A percentile compares a stretch with the other conserved stretches of the same genome.
Conservation (phyloP, 2,329 filamentous ascomycete genomes). For the Colletotrichum melonis region DNA sequence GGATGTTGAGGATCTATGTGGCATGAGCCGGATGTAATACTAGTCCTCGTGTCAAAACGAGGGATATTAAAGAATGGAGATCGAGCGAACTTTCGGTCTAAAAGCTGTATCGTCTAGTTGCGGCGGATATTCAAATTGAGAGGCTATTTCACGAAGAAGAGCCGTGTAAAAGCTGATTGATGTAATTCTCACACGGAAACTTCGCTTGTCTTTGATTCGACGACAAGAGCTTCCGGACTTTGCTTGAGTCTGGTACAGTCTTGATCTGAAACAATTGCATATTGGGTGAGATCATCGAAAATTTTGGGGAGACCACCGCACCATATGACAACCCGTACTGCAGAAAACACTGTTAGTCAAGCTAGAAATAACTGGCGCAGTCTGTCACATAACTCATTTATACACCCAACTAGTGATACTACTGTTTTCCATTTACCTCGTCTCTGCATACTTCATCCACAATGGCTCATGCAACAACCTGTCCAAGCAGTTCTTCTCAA, state of each 20-base stretch:
- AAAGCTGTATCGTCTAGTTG: too few relatives aligned
- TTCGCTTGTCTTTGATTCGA: too few relatives aligned
- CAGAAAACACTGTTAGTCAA: neutral
- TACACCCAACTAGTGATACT: neutral
- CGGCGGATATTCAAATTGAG: too few relatives aligned
- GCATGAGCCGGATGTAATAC: neutral
- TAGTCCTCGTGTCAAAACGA: neutral
- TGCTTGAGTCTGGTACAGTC: neutral
- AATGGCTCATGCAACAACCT: slow-evolving; percentile 45
- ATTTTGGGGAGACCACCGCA: neutral
- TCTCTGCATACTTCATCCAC: slow-evolving; percentile 25
- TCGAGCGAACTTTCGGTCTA: too few relatives aligned
- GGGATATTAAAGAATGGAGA: neutral
- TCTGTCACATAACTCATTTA: neutral
- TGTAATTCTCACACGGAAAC: too few relatives aligned
- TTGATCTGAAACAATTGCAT: neutral
- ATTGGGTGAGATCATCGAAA: neutral
- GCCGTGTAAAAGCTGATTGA: too few relatives aligned
- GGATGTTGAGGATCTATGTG: neutral
- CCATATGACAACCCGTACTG: neutral
- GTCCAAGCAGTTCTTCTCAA: slow-evolving; percentile 44
- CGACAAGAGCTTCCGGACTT: neutral
- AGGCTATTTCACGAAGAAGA: too few relatives aligned
- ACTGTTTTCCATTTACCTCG: neutral
- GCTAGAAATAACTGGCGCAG: neutral